phyloP scores from a whole-genome alignment of 495 filamentous ascomycete species.

The Aspergillus asperescens region DNA sequence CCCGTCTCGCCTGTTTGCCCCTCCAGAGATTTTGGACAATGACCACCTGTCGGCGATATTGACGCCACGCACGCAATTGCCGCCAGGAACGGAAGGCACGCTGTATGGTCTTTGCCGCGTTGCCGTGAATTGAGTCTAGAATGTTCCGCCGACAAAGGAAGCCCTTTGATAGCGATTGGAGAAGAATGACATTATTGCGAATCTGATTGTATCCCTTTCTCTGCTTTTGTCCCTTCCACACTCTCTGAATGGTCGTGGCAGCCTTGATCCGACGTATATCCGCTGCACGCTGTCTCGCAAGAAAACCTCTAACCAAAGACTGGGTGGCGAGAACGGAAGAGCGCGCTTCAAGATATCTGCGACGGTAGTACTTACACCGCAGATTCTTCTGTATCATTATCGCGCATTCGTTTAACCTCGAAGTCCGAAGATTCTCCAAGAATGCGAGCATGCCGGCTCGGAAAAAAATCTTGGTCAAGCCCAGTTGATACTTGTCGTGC shows the following conservation, averaged over 20 bases:
- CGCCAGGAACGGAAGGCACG: constrained; percentile 78
- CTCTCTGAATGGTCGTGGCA: constrained; percentile 87
- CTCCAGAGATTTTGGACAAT: constrained; percentile 93
- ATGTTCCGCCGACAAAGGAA: constrained; percentile 83
- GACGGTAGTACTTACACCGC: constrained; percentile 88
- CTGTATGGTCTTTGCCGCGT: constrained; percentile 87
- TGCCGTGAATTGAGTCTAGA: constrained; percentile 87
- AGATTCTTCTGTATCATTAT: constrained; percentile 99
- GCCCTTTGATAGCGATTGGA: constrained; percentile 86
- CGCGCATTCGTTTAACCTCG: constrained; percentile 84
- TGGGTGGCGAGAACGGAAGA: constrained; percentile 76
- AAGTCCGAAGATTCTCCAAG: constrained; percentile 88
- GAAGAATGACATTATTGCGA: constrained; percentile 74
- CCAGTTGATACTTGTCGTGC: constrained; percentile 91
- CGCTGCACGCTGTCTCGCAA: constrained; percentile 71
- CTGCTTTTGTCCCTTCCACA: constrained; percentile 89
- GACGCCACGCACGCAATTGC: constrained; percentile 75
- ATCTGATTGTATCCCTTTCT: constrained; percentile 69
- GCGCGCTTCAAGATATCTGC: constrained; percentile 83
- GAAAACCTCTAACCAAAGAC: constrained; percentile 63
- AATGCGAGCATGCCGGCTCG: constrained; percentile 97
- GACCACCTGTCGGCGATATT: constrained; percentile 81
- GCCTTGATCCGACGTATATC: constrained; percentile 78
- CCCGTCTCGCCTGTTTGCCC: constrained; percentile 70
- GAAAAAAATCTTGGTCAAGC: constrained; percentile 98